Base-by-base conservation (phyloP, 371 early-diverging fungal species). In the Nematocida minor region DNA sequence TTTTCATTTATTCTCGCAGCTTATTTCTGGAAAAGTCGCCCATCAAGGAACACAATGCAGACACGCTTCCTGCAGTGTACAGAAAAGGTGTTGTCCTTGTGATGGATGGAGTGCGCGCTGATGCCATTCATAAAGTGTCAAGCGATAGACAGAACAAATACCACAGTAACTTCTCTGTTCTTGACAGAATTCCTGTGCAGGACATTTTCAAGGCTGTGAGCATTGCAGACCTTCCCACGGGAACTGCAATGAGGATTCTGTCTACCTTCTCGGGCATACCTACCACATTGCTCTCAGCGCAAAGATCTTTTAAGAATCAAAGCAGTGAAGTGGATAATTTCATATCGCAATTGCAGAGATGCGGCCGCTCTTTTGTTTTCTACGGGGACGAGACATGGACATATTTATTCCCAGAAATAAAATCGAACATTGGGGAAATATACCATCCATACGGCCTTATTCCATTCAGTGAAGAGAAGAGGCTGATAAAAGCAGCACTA, bases 321-420 rank as follows among this genome's bases (percentile, higher is more conserved):
- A 32, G 42, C 27, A 34, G 78, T 2, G 25, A 57, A 1, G 57
- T 46, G 18, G 83, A 83, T 42, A 81, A 68, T 40, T 55, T 85
- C 36, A 55, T 82, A 4, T 27, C 66, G 25, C 71, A 80, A 44
- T 16, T 83, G 53, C 49, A 48, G 29, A 36, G 38, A 36, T 4
- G 42, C 27, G 27, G 38, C 0, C 41, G 34, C 2, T 55, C 47
- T 11, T 41, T 71, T n/a, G 22, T 36, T 14, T 83, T 83, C 67
- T 85, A 67, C 66, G 86, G 86, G n/a, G 86, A 85, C 57, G 55
- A 63, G 18, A 74, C 81, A 36, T 85, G 86, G 86, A 66, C 66
- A 16, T 69, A 81, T 49, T 46, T 80, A 6, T 85, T 82, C 67
- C 80, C 81, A 38, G 69, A 67, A 18, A 49, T 83, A 27, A 64